Conservation (phyloP, 495 filamentous ascomycete species). For the Entonaema liquescens region DNA sequence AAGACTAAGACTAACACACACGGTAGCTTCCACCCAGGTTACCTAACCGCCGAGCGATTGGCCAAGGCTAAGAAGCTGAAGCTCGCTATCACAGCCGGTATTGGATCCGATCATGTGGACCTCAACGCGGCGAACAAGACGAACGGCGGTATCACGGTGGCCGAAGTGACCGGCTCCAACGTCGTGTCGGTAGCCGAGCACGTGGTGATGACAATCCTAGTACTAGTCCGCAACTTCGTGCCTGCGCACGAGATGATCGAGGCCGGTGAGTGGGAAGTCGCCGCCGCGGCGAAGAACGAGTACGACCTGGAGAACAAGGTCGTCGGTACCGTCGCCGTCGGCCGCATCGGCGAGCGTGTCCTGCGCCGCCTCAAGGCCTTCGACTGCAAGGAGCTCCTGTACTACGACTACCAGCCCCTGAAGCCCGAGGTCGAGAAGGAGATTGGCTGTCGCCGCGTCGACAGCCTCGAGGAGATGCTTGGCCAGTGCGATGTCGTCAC, state of each 20-base stretch:
- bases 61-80: constrained; percentile 99
- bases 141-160: constrained; percentile 96
- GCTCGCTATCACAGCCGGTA: constrained; percentile 94
- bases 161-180: constrained; percentile 94
- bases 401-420: constrained; percentile 99
- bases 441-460: constrained; percentile 92
- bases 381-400: constrained; percentile 99
- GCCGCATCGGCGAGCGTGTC: constrained; percentile 98
- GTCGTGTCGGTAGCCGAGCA: constrained; percentile 92
- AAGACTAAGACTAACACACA: constrained; percentile 18
- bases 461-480: constrained; percentile 91
- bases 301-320: constrained; percentile 98
- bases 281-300: constrained; percentile 95
- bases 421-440: constrained; percentile 87
- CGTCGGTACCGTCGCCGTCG: constrained; percentile 96
- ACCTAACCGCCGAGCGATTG: constrained; percentile 95
- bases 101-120: constrained; percentile 98
- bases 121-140: constrained; percentile 97
- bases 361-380: constrained; percentile 93
- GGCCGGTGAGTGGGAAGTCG: constrained; percentile 92
- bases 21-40: constrained; percentile 95
- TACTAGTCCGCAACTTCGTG: constrained; percentile 96
- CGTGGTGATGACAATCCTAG: constrained; percentile 98
- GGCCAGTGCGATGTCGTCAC: constrained; percentile 97
- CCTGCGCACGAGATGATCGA: constrained; percentile 95